Percentiles rank a stretch among this genome's conserved stretches.
These are phyloP conservation scores for Tetrahymena elliotti DNA, from an alignment of 73 alveolate genomes.

Conservation along the genomic window DNA sequence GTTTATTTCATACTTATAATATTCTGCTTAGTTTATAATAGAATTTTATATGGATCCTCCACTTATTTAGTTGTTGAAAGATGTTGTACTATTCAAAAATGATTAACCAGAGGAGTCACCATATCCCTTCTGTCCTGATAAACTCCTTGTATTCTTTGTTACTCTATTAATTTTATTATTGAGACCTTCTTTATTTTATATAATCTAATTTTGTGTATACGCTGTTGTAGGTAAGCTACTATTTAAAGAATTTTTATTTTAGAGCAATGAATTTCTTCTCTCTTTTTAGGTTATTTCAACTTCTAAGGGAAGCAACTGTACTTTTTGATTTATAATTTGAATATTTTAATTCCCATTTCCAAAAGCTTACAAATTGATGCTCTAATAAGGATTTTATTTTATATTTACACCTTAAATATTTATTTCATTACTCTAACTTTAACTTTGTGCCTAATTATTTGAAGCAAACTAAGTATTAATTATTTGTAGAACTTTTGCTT, in stretches of 20 bases:
- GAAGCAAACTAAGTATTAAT: background rate
- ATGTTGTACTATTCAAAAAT: background rate
- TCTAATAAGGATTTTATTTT: background rate
- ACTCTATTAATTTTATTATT: background rate
- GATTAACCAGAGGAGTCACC: background rate
- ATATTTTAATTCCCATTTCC: background rate
- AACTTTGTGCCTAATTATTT: background rate
- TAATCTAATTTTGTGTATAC: background rate
- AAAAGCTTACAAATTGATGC: background rate
- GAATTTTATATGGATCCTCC: background rate
- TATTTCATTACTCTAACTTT: background rate
- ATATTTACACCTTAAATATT: background rate
- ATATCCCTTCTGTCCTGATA: background rate
- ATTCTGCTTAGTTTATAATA: background rate
- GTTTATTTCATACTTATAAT: background rate
- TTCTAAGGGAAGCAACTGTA: background rate
- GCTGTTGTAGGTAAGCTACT: background rate
- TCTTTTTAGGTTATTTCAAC: background rate
- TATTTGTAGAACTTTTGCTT: background rate
- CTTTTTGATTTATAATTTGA: background rate
- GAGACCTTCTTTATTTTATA: background rate
- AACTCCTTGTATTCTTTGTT: background rate
- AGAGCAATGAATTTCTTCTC: background rate
- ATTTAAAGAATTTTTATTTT: background rate
- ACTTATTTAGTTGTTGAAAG: background rate